phyloP scores from a whole-genome alignment of 2,329 filamentous ascomycete genomes.

The Oidium heveae region DNA sequence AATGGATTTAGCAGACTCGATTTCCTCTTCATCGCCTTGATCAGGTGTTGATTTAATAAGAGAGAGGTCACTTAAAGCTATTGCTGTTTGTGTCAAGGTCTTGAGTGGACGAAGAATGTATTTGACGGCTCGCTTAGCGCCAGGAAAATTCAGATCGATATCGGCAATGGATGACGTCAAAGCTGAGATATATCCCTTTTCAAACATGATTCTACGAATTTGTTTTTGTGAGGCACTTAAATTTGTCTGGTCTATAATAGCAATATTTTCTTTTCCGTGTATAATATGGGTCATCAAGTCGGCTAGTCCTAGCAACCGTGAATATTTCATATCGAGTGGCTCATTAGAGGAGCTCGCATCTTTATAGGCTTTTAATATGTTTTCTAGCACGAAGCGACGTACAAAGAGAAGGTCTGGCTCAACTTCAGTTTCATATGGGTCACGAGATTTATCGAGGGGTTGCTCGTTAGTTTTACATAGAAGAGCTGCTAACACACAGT shows the following conservation, averaged over 20 bases:
- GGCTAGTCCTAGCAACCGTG: constrained; percentile 61
- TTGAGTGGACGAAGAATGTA: constrained; percentile 82
- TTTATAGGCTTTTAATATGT: constrained; percentile 74
- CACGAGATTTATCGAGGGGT: constrained; percentile 27
- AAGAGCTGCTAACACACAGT: constrained; percentile 63
- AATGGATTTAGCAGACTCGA: constrained; percentile 65
- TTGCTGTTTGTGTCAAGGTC: constrained; percentile 64
- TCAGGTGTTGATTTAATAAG: constrained; percentile 42
- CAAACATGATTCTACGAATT: constrained; percentile 86
- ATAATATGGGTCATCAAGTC: constrained; percentile 89
- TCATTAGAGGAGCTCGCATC: constrained; percentile 62
- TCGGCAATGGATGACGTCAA: constrained; percentile 83
- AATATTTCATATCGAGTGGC: constrained; percentile 62
- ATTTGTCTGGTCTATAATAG: constrained; percentile 16
- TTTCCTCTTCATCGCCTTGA: constrained; percentile 61
- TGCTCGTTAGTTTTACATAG: constrained; percentile 73
- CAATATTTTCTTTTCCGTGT: constrained; percentile 46
- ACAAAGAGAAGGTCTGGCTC: constrained; percentile 75
- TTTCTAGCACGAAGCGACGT: constrained; percentile 83
- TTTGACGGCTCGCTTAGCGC: constrained; percentile 82
- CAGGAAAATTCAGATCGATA: constrained; percentile 82
- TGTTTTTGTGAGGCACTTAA: constrained; percentile 44
- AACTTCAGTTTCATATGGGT: constrained; percentile 42
- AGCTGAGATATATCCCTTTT: constrained; percentile 81
- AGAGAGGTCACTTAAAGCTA: constrained; percentile 45